Conservation (phyloP, 2,329 filamentous ascomycete genomes). For the Pseudohalonectria lignicola region DNA sequence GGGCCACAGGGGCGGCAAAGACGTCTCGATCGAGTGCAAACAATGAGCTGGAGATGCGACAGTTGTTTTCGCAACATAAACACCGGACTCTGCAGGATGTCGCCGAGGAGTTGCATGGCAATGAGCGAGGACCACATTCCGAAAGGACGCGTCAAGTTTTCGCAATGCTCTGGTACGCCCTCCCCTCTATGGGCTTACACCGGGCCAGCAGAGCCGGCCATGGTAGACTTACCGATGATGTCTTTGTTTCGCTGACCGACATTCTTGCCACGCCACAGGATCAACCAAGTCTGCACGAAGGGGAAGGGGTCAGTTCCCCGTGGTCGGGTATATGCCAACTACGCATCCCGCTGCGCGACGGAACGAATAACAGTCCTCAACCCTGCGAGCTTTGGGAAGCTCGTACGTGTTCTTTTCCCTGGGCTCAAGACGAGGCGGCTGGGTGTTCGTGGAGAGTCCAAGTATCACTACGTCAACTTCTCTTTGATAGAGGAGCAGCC, state of each 20-base stretch:
- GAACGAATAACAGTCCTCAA: conserved; percentile 93
- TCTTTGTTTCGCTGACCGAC: conserved; percentile 5
- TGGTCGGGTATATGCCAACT: conserved; percentile 89
- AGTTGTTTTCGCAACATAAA: conserved; percentile 60
- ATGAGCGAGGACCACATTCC: conserved; percentile 69
- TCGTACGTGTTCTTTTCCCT: conserved; percentile 91
- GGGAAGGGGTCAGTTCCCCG: conserved; percentile 81
- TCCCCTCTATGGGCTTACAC: neutral
- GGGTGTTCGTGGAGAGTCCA: conserved; percentile 91
- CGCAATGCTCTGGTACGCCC: conserved; percentile 71
- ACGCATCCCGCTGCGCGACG: conserved; percentile 83
- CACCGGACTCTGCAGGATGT: conserved; percentile 59
- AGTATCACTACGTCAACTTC: conserved; percentile 86
- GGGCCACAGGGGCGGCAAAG: conserved; percentile 35
- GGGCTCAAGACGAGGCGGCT: conserved; percentile 86
- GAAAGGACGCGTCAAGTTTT: conserved; percentile 79
- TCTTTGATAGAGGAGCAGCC: conserved; percentile 45
- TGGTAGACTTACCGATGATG: too few species aligned
- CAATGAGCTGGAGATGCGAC: conserved; percentile 71
- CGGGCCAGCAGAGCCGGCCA: neutral
- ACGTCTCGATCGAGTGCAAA: conserved; percentile 60
- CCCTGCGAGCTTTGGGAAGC: conserved; percentile 93
- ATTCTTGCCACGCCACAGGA: conserved; percentile 35
- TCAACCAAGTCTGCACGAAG: conserved; percentile 60
- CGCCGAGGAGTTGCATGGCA: conserved; percentile 64